Conservation (phyloP, 2,329 filamentous ascomycete genomes). For the Trichophyton verrucosum region DNA sequence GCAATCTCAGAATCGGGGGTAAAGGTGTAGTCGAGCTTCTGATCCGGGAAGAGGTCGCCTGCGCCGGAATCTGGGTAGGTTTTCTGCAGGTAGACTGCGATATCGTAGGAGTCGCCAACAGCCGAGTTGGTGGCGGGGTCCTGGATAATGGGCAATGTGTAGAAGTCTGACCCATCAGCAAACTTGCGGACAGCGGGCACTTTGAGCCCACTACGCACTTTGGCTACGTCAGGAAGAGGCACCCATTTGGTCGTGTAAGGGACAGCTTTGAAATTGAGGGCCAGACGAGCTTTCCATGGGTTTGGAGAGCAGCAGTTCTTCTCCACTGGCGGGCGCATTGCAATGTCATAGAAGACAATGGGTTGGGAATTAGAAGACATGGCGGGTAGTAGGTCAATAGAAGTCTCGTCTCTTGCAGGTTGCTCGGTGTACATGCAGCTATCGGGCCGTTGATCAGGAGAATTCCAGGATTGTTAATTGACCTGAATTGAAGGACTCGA, state of each 20-base stretch:
- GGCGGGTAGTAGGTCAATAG: background rate
- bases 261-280: constrained; percentile 39
- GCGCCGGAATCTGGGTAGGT: constrained; percentile 25
- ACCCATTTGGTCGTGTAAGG: constrained; percentile 43
- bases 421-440: background rate
- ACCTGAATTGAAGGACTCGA: background rate
- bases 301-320: constrained; percentile 33
- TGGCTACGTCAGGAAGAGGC: constrained; percentile 39
- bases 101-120: constrained; percentile 54
- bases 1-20: constrained; percentile 19
- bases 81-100: constrained; percentile 47
- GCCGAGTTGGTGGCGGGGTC: constrained; percentile 32
- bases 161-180: constrained; percentile 45
- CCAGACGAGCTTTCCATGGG: constrained; percentile 40
- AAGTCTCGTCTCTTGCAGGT: background rate
- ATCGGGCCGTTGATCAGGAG: background rate
- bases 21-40: constrained; percentile 28
- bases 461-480: background rate
- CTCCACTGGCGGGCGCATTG: constrained; percentile 22
- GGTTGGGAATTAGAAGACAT: constrained; percentile 6
- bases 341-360: constrained; percentile 40
- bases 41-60: constrained; percentile 38
- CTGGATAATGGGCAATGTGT: constrained; percentile 47
- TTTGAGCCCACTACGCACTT: constrained; percentile 37
- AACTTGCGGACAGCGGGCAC: constrained; percentile 42